Evolutionary conservation across 768 basidiomycete species (phyloP).

Genomic region (Cystobasidium onofrii): DNA sequence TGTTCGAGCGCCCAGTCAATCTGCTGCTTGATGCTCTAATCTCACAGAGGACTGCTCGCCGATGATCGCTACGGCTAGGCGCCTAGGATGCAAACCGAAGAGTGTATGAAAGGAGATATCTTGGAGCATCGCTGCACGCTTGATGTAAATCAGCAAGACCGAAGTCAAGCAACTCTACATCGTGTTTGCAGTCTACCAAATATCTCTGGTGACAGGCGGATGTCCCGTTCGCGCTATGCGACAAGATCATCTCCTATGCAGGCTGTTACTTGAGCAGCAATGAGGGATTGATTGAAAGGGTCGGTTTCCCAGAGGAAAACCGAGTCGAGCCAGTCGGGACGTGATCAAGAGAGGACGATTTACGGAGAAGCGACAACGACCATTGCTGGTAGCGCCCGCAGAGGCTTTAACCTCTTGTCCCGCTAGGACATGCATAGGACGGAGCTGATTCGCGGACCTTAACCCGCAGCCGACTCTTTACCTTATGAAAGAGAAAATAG

Average conservation of each 20-base stretch:
- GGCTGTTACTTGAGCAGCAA: not conserved
- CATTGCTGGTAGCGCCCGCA: conserved; percentile 24
- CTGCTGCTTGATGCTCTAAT: conserved; percentile 3
- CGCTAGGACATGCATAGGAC: conserved; percentile 16
- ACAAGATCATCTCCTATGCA: not conserved
- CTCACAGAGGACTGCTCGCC: not conserved
- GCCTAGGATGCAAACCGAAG: not conserved
- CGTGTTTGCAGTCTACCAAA: no score
- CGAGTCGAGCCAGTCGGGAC: not conserved
- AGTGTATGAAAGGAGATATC: not conserved
- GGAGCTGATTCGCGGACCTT: conserved; percentile 20
- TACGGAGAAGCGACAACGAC: not conserved
- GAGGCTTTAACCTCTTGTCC: conserved; percentile 26
- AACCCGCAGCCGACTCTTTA: conserved; percentile 8
- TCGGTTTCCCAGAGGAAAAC: not conserved
- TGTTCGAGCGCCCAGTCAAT: not conserved
- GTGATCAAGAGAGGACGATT: not conserved
- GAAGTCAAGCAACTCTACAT: no score
- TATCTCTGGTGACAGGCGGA: no score
- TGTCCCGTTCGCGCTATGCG: no score
- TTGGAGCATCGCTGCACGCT: conserved; percentile 9
- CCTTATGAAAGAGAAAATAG: not conserved
- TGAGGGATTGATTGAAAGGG: not conserved
- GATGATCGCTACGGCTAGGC: not conserved
- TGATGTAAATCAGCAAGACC: not conserved